A percentile compares a stretch with the other conserved stretches of the same genome.
These are phyloP conservation scores for Phytopythium litorale DNA, from an alignment of 352 stramenopile genomes.

Conservation along the genomic window DNA sequence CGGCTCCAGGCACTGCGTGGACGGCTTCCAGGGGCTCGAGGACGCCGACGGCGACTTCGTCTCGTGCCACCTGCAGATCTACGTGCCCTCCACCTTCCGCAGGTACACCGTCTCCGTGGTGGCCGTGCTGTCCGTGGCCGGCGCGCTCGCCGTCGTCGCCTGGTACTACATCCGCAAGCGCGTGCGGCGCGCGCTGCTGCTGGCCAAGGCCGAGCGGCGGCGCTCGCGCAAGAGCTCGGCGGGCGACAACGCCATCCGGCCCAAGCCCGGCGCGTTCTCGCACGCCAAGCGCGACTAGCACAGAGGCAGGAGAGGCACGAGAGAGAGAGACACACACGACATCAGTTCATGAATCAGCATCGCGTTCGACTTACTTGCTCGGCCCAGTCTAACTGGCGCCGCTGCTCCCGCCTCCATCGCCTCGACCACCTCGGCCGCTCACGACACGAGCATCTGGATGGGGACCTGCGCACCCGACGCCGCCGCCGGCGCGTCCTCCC, in stretches of 20 bases:
- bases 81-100: conserved; percentile 86
- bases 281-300: conserved; percentile 59
- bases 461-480: conserved; percentile 36
- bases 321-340: background rate
- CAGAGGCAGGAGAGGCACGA: background rate
- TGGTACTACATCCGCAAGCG: conserved; percentile 88
- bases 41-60: conserved; percentile 87
- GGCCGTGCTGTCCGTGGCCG: conserved; percentile 62
- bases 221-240: conserved; percentile 77
- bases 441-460: conserved; percentile 42
- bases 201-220: conserved; percentile 90
- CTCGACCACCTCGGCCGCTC: background rate
- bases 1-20: conserved; percentile 87
- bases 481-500: conserved; percentile 3
- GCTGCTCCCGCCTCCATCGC: background rate
- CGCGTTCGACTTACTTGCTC: background rate
- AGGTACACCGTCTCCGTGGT: conserved; percentile 80
- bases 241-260: conserved; percentile 25
- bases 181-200: conserved; percentile 66
- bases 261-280: conserved; percentile 49
- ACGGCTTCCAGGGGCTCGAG: conserved; percentile 93
- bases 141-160: conserved; percentile 58
- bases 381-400: background rate
- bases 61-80: conserved; percentile 95
- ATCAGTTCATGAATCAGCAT: background rate